A percentile compares a stretch with the other conserved stretches of the same genome.
Evolutionary conservation across 1,284 basidiomycete genomes (phyloP).

Genomic region (Ganoderma resinaceum): DNA sequence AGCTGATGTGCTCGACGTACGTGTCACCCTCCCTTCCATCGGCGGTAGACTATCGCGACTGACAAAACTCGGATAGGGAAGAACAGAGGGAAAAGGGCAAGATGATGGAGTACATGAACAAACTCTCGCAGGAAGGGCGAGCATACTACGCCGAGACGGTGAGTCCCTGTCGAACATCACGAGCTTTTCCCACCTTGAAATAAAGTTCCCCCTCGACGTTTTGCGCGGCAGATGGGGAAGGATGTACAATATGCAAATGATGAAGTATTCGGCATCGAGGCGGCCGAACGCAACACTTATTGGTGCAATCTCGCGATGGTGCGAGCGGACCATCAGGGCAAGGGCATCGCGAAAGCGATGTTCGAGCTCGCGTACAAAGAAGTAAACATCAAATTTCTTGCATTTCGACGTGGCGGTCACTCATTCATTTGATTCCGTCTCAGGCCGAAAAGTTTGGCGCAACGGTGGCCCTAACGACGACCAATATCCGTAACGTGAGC

Average conservation of each 20-base stretch:
- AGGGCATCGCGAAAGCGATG: conserved; percentile 27
- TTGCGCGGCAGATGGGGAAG: conserved; percentile 12
- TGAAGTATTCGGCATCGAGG: conserved; percentile 18
- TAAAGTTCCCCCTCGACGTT: no score
- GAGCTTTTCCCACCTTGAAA: background rate
- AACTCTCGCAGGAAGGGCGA: conserved; percentile 26
- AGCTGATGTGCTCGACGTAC: conserved; percentile 24
- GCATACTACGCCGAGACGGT: conserved; percentile 20
- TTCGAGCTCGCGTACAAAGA: conserved; percentile 29
- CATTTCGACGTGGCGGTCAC: background rate
- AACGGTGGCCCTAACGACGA: conserved; percentile 23
- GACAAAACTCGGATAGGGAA: conserved; percentile 11
- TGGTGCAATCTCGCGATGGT: conserved; percentile 31
- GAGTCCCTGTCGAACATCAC: background rate
- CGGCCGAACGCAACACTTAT: conserved; percentile 22
- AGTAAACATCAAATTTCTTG: background rate
- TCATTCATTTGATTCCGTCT: background rate
- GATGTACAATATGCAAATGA: conserved; percentile 22
- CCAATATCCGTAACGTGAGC: conserved; percentile 28
- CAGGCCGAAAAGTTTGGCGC: conserved; percentile 24
- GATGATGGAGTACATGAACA: conserved; percentile 18
- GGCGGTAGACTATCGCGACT: background rate
- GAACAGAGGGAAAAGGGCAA: conserved; percentile 25
- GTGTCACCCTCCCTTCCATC: background rate
- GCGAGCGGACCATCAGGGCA: conserved; percentile 28